Percentiles rank a stretch among this genome's conserved stretches.
These are phyloP conservation scores for Argentina anserina DNA, from an alignment of 306 rosid genomes.

Conservation along the genomic window DNA sequence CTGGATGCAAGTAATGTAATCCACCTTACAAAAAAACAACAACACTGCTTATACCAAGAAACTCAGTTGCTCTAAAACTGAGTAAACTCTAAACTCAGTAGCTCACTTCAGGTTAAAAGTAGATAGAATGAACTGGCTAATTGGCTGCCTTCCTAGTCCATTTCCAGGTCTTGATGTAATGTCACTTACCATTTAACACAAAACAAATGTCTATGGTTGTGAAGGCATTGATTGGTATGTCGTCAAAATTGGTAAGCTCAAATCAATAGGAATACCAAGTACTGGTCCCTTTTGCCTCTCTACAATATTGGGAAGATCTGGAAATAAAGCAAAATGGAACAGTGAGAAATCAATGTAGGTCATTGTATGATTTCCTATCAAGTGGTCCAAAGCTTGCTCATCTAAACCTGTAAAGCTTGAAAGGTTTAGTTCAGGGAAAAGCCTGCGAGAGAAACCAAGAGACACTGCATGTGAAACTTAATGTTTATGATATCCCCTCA, in stretches of 20 bases:
- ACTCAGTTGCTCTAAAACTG: too few relatives aligned
- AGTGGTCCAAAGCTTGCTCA: conserved; percentile 14
- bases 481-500: conserved; percentile 31
- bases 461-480: conserved; percentile 29
- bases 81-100: too few relatives aligned
- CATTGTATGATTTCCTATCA: neutral
- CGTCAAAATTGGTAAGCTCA: neutral
- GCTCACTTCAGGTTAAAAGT: neutral
- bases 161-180: neutral
- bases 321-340: neutral
- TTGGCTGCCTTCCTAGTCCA: neutral
- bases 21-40: too few relatives aligned
- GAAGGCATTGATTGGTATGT: neutral
- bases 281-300: neutral
- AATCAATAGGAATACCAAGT: neutral
- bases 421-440: conserved; percentile 13
- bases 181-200: neutral
- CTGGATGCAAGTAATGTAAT: too few relatives aligned
- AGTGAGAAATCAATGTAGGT: conserved; percentile 6
- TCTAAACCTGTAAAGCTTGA: neutral
- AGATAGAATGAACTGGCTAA: neutral
- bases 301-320: neutral
- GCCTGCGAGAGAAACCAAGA: conserved; percentile 19
- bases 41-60: too few relatives aligned
- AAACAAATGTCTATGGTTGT: neutral